Percentiles rank a stretch among this genome's conserved stretches.
phyloP scores from a whole-genome alignment of 2,329 filamentous ascomycete species.

The Aspergillus transmontanensis region DNA sequence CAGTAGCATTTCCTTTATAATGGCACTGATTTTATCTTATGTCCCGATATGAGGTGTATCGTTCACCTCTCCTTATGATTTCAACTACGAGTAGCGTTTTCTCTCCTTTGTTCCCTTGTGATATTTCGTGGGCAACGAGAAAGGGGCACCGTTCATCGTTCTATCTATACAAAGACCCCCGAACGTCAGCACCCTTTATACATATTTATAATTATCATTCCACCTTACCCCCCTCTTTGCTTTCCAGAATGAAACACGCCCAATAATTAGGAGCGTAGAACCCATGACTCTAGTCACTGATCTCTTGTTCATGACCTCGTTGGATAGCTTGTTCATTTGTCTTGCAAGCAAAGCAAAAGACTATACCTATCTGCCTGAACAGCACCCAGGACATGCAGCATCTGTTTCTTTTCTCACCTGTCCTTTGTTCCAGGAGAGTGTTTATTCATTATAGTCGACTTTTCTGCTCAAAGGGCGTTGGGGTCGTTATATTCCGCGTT shows the following conservation, averaged over 20 bases:
- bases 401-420: neutral
- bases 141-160: neutral
- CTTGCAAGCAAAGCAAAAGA: too few species aligned
- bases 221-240: neutral
- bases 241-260: neutral
- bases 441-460: neutral
- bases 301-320: slow-evolving; percentile 21
- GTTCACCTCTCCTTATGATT: neutral
- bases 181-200: neutral
- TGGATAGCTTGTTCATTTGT: neutral
- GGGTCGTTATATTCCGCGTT: neutral
- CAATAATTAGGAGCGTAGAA: slow-evolving; percentile 29
- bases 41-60: neutral
- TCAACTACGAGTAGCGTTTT: neutral
- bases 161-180: neutral
- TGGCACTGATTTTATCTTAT: neutral
- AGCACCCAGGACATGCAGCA: slow-evolving; percentile 11
- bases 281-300: slow-evolving; percentile 31
- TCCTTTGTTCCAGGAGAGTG: neutral
- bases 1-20: neutral
- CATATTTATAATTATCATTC: neutral
- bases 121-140: neutral
- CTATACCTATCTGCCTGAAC: slow-evolving; percentile 8
- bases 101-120: neutral
- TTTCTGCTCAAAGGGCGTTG: neutral